A percentile compares a stretch with the other conserved stretches of the same genome.
Evolutionary conservation across 2,329 filamentous ascomycete genomes (phyloP).

Genomic region (Diplocarpon mali): DNA sequence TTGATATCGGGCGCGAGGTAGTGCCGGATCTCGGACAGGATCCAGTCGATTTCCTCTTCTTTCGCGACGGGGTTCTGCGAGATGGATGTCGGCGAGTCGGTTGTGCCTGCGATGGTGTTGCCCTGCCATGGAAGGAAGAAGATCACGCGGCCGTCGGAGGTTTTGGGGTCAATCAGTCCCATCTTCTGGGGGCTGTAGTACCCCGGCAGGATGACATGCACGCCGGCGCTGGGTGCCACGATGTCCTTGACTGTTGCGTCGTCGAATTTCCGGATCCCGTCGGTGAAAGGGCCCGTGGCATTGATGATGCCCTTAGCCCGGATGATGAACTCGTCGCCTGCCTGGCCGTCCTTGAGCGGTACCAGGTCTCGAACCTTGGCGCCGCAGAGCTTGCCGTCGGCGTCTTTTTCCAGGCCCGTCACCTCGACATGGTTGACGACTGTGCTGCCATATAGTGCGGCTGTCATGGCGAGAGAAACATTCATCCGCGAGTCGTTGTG

Average conservation of each 20-base stretch:
- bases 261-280: constrained; percentile 78
- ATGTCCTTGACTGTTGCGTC: constrained; percentile 63
- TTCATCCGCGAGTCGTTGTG: constrained; percentile 94
- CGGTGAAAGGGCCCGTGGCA: constrained; percentile 79
- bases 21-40: constrained; percentile 69
- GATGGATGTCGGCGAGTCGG: constrained; percentile 66
- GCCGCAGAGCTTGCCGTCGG: constrained; percentile 59
- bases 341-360: constrained; percentile 51
- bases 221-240: constrained; percentile 74
- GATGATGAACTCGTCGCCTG: constrained; percentile 54
- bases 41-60: constrained; percentile 81
- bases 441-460: constrained; percentile 75
- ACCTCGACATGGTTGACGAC: constrained; percentile 79
- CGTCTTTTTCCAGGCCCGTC: constrained; percentile 64
- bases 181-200: constrained; percentile 80
- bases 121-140: constrained; percentile 93
- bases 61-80: constrained; percentile 63
- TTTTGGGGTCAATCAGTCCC: constrained; percentile 78
- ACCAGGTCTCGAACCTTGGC: constrained; percentile 64
- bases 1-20: constrained; percentile 79
- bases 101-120: constrained; percentile 84
- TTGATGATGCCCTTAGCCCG: constrained; percentile 77
- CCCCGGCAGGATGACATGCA: constrained; percentile 77
- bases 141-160: constrained; percentile 80
- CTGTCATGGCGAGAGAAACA: constrained; percentile 77